These are phyloP conservation scores for Tulasnella sp. DNA, from an alignment of 768 basidiomycete species.

Conservation along the genomic window DNA sequence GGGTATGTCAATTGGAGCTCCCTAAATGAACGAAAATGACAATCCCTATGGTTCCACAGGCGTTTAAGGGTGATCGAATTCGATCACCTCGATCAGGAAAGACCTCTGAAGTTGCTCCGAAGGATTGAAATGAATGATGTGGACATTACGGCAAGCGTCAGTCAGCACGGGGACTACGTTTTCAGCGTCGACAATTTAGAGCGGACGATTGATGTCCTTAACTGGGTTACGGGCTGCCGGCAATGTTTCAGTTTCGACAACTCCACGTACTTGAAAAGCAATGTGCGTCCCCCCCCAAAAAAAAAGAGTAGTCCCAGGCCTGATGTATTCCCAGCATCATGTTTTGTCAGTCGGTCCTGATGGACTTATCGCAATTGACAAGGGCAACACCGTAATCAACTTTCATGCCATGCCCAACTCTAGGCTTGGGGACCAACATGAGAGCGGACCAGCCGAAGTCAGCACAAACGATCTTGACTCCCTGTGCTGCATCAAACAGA, in stretches of 20 bases:
- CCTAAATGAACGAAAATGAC: not conserved
- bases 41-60: not conserved
- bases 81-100: not conserved
- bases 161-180: not conserved
- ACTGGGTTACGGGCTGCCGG: not conserved
- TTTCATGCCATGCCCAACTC: not conserved
- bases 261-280: not conserved
- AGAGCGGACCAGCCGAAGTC: not conserved
- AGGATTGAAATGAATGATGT: not conserved
- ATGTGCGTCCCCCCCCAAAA: not conserved
- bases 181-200: not conserved
- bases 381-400: not conserved
- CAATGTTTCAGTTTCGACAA: not conserved
- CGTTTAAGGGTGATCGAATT: not conserved
- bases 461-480: not conserved
- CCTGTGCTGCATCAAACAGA: not conserved
- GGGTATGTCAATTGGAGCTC: not conserved
- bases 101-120: not conserved
- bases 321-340: not conserved
- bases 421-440: not conserved
- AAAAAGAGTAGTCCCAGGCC: not conserved
- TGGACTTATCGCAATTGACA: not conserved
- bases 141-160: not conserved
- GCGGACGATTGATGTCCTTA: not conserved
- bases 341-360: not conserved